Evolutionary conservation across 345 rosid species (phyloP), one percentile per base, ranked within the genome.

Genomic region (Arabidopsis arenosa): DNA sequence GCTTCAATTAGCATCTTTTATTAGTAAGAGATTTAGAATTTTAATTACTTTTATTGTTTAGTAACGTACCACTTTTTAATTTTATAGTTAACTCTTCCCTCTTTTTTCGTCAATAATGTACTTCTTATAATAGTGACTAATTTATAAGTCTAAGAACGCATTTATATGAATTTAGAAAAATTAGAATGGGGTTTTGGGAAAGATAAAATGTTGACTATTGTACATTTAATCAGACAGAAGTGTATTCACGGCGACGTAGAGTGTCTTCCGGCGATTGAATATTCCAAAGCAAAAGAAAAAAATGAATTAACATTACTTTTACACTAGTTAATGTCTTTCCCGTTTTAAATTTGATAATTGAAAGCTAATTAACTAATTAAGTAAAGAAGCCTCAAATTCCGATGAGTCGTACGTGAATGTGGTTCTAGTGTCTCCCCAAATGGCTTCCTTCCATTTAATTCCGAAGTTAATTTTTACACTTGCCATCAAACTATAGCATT

Each of bases 161-260:
- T 67, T 67, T 37, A 39, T 9, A n/a, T n/a, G 37, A 40, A 55
- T 53, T 23, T 30, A 68, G 40, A 21, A 26, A 21, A 10, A 55
- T n/a, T 8, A 23, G 14, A 13, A 21, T 28, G 3, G 12, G 11
- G 14, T 47, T 36, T 36, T 57, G 66, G 59, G 49, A 59, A 71
- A 48, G 58, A 21, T 9, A 73, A 54, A 54, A 55, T 64, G 36
- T 74, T 64, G 47, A 55, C 48, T 33, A 32, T 37, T 57, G 32
- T 44, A 66, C 66, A 64, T 14, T 57, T 75, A 66, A 39, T 26
- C 28, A 54, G 70, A 76, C 63, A 76, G 37, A 48, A 36, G 33
- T 63, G 71, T 70, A 65, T 74, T 65, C 57, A 56, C 69, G 79
- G 37, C 55, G 65, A 70, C 55, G 43, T 57, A 32, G 56, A 32